A percentile compares a stretch with the other conserved stretches of the same genome.
phyloP scores from a whole-genome alignment of 345 rosid species.

The Linum tenue region DNA sequence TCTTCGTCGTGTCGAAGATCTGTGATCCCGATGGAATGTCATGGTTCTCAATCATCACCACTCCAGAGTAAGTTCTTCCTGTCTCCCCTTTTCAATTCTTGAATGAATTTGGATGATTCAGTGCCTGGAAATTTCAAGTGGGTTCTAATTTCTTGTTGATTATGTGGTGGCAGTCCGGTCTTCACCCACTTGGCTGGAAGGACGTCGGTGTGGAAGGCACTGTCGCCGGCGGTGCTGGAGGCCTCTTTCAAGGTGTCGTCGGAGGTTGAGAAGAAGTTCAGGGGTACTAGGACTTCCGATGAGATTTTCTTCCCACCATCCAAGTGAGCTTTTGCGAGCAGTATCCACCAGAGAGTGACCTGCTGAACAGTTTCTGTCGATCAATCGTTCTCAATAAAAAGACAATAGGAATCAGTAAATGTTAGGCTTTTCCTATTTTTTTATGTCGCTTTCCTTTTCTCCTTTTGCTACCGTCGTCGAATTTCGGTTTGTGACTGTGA shows the following conservation, averaged over 20 bases:
- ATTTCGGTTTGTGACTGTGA: no score
- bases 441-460: no score
- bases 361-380: no score
- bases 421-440: no score
- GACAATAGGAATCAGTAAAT: no score
- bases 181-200: slow-evolving; percentile 90
- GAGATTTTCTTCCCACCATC: slow-evolving; percentile 87
- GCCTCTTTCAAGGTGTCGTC: slow-evolving; percentile 59
- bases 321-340: slow-evolving; percentile 15
- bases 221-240: slow-evolving; percentile 68
- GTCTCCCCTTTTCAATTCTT: not conserved
- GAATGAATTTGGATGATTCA: not conserved
- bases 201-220: slow-evolving; percentile 67
- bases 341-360: no score
- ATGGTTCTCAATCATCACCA: slow-evolving; percentile 89
- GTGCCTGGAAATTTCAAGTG: not conserved
- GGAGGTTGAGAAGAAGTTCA: slow-evolving; percentile 51
- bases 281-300: slow-evolving; percentile 53
- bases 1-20: slow-evolving; percentile 76
- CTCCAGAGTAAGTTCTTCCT: slow-evolving; percentile 55
- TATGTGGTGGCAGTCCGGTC: slow-evolving; percentile 45
- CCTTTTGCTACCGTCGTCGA: no score
- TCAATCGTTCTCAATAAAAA: no score
- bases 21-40: slow-evolving; percentile 71
- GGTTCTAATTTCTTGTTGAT: not conserved